Percentiles rank a stretch among this genome's conserved stretches.
phyloP scores from a whole-genome alignment of 179 eudicot species.

The Spergularia azorica region DNA sequence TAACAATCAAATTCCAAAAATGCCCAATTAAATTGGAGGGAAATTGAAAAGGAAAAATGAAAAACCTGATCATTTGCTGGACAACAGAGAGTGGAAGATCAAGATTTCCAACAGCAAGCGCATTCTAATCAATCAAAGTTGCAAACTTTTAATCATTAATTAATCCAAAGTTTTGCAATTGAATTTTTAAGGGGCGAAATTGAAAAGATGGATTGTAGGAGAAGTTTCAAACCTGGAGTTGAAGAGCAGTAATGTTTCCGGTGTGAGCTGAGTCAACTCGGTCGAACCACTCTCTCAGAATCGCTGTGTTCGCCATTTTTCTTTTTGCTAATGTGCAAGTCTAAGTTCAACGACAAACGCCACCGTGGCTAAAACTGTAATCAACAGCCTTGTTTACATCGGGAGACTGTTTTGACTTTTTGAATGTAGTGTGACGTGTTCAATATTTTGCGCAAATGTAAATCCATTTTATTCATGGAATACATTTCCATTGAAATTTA shows the following conservation, averaged over 20 bases:
- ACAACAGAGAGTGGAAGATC: constrained; percentile 74
- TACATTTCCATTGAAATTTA: too few relatives aligned
- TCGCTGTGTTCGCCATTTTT: constrained; percentile 57
- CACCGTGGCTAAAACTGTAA: too few relatives aligned
- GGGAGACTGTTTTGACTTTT: too few relatives aligned
- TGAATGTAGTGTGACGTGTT: too few relatives aligned
- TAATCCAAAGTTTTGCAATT: too few relatives aligned
- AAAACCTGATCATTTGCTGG: constrained; percentile 87
- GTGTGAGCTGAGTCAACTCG: constrained; percentile 80
- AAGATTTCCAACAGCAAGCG: constrained; percentile 80
- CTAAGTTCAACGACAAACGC: too few relatives aligned
- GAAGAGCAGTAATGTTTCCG: constrained; percentile 74
- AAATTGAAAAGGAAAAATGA: background rate
- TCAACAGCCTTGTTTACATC: too few relatives aligned
- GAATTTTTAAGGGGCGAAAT: too few relatives aligned
- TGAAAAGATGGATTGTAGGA: background rate
- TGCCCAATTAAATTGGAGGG: background rate
- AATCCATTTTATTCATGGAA: too few relatives aligned
- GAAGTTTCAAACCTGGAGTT: constrained; percentile 52
- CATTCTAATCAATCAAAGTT: constrained; percentile 45
- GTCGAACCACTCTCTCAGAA: constrained; percentile 78
- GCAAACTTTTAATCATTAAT: background rate
- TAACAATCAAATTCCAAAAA: background rate
- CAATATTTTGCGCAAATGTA: too few relatives aligned
- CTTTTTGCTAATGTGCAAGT: too few relatives aligned